phyloP scores from a whole-genome alignment of 139 green algal genomes.

The Chlamydomonas applanata region DNA sequence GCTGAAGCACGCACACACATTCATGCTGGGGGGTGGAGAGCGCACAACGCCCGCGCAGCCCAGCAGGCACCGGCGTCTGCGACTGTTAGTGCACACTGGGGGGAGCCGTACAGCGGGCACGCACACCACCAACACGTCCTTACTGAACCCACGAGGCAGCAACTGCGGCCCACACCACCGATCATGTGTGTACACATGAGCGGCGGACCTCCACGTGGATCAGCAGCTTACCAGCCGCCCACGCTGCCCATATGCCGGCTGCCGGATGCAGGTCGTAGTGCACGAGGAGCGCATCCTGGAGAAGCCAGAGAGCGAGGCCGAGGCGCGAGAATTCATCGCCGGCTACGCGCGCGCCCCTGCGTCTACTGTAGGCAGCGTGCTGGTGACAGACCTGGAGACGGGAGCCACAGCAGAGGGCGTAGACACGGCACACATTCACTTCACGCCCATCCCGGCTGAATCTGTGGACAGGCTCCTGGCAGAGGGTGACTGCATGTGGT shows the following conservation, averaged over 20 bases:
- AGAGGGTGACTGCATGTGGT: constrained; percentile 69
- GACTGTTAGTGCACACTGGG: no score
- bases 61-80: no score
- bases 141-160: not conserved
- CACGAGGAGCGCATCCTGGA: constrained; percentile 69
- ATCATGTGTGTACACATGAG: not conserved
- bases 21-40: not conserved
- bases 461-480: constrained; percentile 51
- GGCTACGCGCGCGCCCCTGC: constrained; percentile 63
- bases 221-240: no score
- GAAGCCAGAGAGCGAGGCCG: constrained; percentile 63
- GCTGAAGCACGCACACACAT: not conserved
- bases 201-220: no score
- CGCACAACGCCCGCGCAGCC: no score
- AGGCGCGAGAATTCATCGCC: constrained; percentile 40
- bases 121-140: not conserved
- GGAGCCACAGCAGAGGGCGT: constrained; percentile 5
- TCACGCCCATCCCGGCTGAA: constrained; percentile 53
- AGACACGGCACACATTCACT: constrained; percentile 48
- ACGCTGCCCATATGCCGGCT: no score
- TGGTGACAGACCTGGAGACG: constrained; percentile 60
- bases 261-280: constrained; percentile 70
- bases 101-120: not conserved
- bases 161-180: not conserved
- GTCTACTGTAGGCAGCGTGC: constrained; percentile 66